Base-by-base conservation (phyloP, 2,329 filamentous ascomycete species). In the Talaromyces sp. region DNA sequence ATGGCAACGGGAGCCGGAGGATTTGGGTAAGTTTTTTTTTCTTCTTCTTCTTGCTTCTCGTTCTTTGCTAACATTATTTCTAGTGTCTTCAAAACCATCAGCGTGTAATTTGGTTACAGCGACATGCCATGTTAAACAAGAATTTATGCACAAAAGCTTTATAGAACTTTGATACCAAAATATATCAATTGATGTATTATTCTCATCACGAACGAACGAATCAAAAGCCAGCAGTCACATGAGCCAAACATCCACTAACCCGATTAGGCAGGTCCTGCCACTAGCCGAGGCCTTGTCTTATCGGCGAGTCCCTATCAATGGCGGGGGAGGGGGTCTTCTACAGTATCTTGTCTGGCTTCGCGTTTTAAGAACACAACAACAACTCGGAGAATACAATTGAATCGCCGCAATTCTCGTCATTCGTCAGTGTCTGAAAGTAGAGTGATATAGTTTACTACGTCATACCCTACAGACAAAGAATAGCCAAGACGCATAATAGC, bases 1-100 rank as follows among this genome's bases (percentile, higher is more conserved):
- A 88, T 98, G 78, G 92, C 92, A 1, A 99, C 95, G 0, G 95
- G 95, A 10, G 89, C 92, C 71, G 88, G 88, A 76, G 87, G 87
- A 57, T 97, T 99, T 77, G 84, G 84, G 82, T 83, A 76, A 69
- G 81, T 77, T 27, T 52, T 36, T 30, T 33, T 28, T 52, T 42
- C 19, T 36, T 54, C 62, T 27, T 25, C 8, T 36, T 33, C 32
- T 51, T 25, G 25, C 22, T 2, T 51, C 13, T 44, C 22, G 53
- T 59, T 4, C 33, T 39, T 51, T 59, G 57, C 67, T 72, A 70
- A 68, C 57, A 22, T 22, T 13, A 36, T 10, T 39, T 25, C 25
- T 64, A 91, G 89, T 71, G 87, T 92, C 55, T 91, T 93, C 78
- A 88, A 90, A 75, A 93, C 90, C 1, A 93, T 93, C 72, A 92